Evolutionary conservation across 257 asterid genomes (phyloP).

Genomic region (Solanum lycopersicoides): DNA sequence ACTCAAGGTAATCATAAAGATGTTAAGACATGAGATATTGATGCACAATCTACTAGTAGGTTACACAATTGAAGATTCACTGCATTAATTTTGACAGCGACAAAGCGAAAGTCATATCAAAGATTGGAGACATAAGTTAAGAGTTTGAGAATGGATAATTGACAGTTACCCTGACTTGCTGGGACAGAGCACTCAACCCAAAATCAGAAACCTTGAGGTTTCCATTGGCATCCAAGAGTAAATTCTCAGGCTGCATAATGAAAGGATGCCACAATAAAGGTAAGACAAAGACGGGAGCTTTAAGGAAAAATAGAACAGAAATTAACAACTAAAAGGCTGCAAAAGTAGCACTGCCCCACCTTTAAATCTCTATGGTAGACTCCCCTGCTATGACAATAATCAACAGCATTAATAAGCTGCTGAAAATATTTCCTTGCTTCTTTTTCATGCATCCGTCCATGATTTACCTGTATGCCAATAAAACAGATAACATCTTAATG

Average conservation of each 20-base stretch:
- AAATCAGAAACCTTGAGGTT: constrained; percentile 91
- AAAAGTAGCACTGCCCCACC: constrained; percentile 24
- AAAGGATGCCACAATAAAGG: neutral
- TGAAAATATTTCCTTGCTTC: constrained; percentile 91
- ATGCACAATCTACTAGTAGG: neutral
- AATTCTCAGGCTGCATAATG: constrained; percentile 69
- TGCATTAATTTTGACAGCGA: neutral
- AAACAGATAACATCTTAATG: neutral
- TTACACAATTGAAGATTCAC: neutral
- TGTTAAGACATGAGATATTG: neutral
- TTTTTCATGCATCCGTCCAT: constrained; percentile 77
- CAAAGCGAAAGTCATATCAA: neutral
- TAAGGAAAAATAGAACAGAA: neutral
- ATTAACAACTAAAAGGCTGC: neutral
- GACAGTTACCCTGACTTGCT: constrained; percentile 78
- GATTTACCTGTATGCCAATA: constrained; percentile 47
- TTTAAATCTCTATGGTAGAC: constrained; percentile 91
- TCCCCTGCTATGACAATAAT: constrained; percentile 96
- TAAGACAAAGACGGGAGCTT: neutral
- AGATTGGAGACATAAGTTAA: neutral
- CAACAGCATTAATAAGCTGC: constrained; percentile 84
- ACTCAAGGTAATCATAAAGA: neutral
- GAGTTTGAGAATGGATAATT: neutral
- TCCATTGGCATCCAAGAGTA: constrained; percentile 72
- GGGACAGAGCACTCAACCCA: constrained; percentile 94